These are phyloP conservation scores for Vaccinium corymbosum DNA, from an alignment of 148 eudicot species.

Conservation along the genomic window DNA sequence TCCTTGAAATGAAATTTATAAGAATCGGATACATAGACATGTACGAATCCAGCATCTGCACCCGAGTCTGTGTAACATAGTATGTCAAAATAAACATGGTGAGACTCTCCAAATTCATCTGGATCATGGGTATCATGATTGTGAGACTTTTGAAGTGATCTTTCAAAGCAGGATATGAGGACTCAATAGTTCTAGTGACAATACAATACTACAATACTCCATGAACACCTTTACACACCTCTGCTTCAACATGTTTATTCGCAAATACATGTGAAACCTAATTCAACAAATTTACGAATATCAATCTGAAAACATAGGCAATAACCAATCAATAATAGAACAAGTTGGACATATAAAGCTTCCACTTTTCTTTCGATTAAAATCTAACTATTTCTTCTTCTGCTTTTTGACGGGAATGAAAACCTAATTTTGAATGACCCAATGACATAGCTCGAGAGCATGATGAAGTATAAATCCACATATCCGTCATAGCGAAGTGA, in stretches of 20 bases:
- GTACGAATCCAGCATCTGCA: background rate
- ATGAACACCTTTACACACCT: background rate
- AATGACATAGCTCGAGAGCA: background rate
- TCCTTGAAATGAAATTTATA: background rate
- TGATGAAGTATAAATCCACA: background rate
- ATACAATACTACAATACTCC: background rate
- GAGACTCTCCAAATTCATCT: constrained; percentile 12
- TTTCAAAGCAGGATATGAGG: background rate
- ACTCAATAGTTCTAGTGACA: background rate
- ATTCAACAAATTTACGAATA: background rate
- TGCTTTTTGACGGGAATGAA: background rate
- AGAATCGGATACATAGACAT: background rate
- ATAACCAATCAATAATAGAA: background rate
- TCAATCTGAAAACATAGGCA: background rate
- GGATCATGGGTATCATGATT: background rate
- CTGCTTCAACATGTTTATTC: constrained; percentile 1
- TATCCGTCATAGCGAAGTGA: background rate
- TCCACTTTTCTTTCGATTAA: background rate
- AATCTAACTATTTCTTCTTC: background rate
- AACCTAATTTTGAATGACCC: background rate
- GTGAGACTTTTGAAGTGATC: background rate
- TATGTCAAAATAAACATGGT: background rate
- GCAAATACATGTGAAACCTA: background rate
- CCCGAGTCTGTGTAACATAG: background rate
- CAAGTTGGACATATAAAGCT: background rate